Percentiles rank a stretch among this genome's conserved stretches.
phyloP scores from a whole-genome alignment of 208 protist species.

The Tritrichomonas musculus region DNA sequence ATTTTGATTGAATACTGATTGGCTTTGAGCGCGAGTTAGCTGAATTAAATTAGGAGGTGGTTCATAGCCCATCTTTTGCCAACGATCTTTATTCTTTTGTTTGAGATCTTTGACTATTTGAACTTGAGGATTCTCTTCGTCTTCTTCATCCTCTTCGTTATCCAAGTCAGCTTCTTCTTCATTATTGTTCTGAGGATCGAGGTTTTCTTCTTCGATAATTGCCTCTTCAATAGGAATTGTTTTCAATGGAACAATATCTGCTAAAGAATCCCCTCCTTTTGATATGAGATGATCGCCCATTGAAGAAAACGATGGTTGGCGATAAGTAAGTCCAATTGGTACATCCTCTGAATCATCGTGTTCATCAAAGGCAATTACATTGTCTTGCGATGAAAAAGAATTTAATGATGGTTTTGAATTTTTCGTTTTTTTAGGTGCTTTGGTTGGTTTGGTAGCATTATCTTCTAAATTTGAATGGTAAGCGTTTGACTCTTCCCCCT shows the following conservation, averaged over 20 bases:
- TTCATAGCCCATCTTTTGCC: constrained; percentile 17
- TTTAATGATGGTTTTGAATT: no score
- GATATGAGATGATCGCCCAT: background rate
- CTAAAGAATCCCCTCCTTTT: background rate
- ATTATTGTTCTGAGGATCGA: background rate
- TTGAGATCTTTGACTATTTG: background rate
- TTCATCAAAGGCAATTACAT: background rate
- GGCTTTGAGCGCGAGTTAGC: background rate
- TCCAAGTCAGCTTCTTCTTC: background rate
- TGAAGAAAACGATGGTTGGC: background rate
- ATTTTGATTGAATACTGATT: background rate
- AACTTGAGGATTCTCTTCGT: background rate
- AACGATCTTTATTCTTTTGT: background rate
- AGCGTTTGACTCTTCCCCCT: no score
- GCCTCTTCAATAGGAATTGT: background rate
- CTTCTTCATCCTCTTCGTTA: constrained; percentile 1
- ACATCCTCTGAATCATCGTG: background rate
- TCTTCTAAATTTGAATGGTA: no score
- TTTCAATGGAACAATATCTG: background rate
- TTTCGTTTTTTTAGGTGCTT: no score
- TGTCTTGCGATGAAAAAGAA: background rate
- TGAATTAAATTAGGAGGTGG: background rate
- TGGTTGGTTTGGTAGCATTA: no score
- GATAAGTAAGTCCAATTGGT: background rate
- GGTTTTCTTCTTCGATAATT: background rate